Evolutionary conservation across 257 asterid species (phyloP).

Genomic region (Asclepias syriaca): DNA sequence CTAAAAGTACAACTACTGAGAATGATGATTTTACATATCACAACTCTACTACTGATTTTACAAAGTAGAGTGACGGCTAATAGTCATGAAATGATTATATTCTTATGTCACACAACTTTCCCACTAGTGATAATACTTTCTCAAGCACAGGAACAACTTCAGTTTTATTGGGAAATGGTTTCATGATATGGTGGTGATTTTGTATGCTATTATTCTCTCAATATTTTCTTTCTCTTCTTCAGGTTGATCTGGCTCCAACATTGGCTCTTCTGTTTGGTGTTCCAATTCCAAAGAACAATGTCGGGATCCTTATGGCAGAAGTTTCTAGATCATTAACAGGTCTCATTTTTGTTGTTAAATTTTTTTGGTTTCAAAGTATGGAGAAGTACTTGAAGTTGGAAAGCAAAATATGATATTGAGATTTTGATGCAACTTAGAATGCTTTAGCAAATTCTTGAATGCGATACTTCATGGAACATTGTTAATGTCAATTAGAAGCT

Average conservation of each 20-base stretch:
- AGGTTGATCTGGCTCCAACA: slow-evolving; percentile 85
- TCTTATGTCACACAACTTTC: neutral
- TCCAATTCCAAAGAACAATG: slow-evolving; percentile 84
- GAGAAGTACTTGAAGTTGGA: neutral
- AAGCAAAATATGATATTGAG: neutral
- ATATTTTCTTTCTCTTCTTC: slow-evolving; percentile 16
- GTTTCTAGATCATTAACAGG: slow-evolving; percentile 62
- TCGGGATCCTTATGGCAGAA: slow-evolving; percentile 65
- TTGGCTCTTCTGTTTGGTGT: slow-evolving; percentile 87
- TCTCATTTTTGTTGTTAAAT: slow-evolving; percentile 23
- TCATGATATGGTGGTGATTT: neutral
- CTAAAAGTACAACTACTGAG: neutral
- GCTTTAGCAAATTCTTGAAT: neutral
- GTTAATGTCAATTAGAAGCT: neutral
- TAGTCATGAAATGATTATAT: neutral
- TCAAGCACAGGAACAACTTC: neutral
- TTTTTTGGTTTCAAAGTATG: slow-evolving; percentile 7
- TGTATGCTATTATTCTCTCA: neutral
- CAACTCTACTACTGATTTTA: neutral
- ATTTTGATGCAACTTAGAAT: neutral
- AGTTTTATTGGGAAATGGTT: neutral
- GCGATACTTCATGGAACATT: neutral
- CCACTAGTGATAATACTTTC: neutral
- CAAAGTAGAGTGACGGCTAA: neutral
- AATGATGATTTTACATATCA: neutral